Evolutionary conservation across 1,139 yeast genomes (phyloP).

Genomic region (Suhomyces guaymorum): DNA sequence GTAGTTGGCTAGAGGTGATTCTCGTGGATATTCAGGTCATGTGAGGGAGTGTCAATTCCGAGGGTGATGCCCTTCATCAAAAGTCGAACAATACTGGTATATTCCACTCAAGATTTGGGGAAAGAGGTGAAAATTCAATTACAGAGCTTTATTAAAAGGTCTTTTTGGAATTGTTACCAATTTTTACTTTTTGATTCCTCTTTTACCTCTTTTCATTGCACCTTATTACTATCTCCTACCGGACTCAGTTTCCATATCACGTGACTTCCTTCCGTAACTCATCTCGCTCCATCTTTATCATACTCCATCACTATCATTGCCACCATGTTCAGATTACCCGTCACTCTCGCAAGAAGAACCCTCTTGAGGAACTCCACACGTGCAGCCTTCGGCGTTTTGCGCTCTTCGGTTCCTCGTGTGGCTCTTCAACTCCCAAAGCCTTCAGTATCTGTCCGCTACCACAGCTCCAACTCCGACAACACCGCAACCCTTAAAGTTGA

Average conservation of each 20-base stretch:
- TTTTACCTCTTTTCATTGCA: too few relatives aligned
- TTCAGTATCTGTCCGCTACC: slow-evolving; percentile 3
- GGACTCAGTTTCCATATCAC: background rate
- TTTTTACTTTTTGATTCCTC: too few relatives aligned
- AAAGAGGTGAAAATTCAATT: too few relatives aligned
- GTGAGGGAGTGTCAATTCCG: too few relatives aligned
- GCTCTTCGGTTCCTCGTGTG: background rate
- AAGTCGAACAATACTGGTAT: too few relatives aligned
- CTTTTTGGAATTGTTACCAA: background rate
- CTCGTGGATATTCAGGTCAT: too few relatives aligned
- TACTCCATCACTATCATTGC: too few relatives aligned
- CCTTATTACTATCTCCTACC: too few relatives aligned
- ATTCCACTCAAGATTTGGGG: too few relatives aligned
- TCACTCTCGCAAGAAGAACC: background rate
- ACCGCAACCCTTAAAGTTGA: slow-evolving; percentile 42
- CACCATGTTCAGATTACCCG: slow-evolving; percentile 1
- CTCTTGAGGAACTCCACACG: background rate
- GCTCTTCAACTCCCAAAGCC: slow-evolving; percentile 1
- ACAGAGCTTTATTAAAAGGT: background rate
- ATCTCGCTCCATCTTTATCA: too few relatives aligned
- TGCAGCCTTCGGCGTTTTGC: background rate
- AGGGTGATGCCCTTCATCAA: too few relatives aligned
- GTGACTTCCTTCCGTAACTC: background rate
- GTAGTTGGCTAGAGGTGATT: too few relatives aligned
- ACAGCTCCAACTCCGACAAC: slow-evolving; percentile 6